A percentile compares a stretch with the other conserved stretches of the same genome.
phyloP scores from a whole-genome alignment of 805 yeast species.

The Blastobotrys americana region DNA sequence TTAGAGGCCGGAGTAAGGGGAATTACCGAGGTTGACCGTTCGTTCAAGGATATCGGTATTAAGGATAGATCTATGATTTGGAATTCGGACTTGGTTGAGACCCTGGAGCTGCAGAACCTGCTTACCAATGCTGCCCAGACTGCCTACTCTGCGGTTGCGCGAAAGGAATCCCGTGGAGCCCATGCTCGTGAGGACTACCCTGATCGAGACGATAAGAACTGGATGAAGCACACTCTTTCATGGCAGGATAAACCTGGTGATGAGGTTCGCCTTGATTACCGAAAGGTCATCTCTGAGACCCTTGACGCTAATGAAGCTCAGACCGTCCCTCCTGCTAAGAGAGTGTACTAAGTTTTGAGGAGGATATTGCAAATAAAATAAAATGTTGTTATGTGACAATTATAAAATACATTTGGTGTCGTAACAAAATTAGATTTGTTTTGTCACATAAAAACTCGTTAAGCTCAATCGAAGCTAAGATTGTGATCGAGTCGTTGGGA shows the following conservation, averaged over 20 bases:
- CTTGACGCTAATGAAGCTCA: slow-evolving; percentile 90
- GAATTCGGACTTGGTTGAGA: slow-evolving; percentile 96
- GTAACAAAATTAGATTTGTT: background rate
- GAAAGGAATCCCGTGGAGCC: slow-evolving; percentile 98
- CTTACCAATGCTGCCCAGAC: slow-evolving; percentile 96
- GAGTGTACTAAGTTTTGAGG: slow-evolving; percentile 62
- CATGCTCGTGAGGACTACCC: slow-evolving; percentile 98
- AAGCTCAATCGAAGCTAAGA: background rate
- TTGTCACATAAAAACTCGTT: background rate
- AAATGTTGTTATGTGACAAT: slow-evolving; percentile 9
- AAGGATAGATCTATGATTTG: slow-evolving; percentile 97
- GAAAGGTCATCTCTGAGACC: slow-evolving; percentile 75
- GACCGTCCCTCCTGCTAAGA: slow-evolving; percentile 93
- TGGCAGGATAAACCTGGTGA: slow-evolving; percentile 77
- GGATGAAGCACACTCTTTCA: slow-evolving; percentile 97
- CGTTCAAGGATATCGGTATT: slow-evolving; percentile 70
- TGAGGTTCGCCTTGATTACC: slow-evolving; percentile 68
- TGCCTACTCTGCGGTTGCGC: slow-evolving; percentile 86
- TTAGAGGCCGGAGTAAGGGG: slow-evolving; percentile 85
- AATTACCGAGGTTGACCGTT: slow-evolving; percentile 66
- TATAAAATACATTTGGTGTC: background rate
- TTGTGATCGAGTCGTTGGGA: background rate
- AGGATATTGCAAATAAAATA: background rate
- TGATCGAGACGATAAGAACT: slow-evolving; percentile 87
- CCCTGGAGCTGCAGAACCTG: slow-evolving; percentile 92